Evolutionary conservation across 1,139 yeast species (phyloP).

Genomic region (Candida pseudoviswanathii): DNA sequence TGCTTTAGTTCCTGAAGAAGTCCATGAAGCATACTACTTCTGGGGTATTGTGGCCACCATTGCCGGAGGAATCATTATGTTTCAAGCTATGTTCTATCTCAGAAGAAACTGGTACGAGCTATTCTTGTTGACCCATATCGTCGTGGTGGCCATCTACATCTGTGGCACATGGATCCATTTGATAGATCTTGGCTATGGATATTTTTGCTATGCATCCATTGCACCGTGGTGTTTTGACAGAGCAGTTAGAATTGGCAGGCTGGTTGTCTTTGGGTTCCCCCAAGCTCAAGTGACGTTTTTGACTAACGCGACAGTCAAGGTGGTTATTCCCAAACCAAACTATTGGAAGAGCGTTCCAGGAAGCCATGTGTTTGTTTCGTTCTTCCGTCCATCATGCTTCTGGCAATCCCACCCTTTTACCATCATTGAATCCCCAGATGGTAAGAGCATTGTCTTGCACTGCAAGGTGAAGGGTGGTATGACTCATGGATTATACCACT

Average conservation of each 20-base stretch:
- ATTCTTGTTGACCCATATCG: conserved; percentile 60
- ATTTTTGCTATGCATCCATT: conserved; percentile 36
- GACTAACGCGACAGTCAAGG: conserved; percentile 47
- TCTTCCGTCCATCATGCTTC: conserved; percentile 43
- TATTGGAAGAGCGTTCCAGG: conserved; percentile 45
- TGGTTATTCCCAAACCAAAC: conserved; percentile 35
- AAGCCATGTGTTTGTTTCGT: conserved; percentile 42
- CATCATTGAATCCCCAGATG: conserved; percentile 38
- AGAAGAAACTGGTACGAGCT: conserved; percentile 64
- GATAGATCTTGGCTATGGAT: too few species aligned
- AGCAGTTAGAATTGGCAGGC: conserved; percentile 48
- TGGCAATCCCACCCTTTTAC: conserved; percentile 66
- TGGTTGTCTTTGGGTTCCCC: conserved; percentile 55
- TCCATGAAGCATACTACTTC: too few species aligned
- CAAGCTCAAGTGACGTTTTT: conserved; percentile 39
- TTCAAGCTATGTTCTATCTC: conserved; percentile 51
- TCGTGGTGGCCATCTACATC: conserved; percentile 57
- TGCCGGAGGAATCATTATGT: conserved; percentile 31
- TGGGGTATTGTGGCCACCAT: too few species aligned
- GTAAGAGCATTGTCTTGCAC: conserved; percentile 37
- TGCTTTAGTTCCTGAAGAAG: too few species aligned
- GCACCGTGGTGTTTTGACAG: conserved; percentile 71
- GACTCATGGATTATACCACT: conserved; percentile 43
- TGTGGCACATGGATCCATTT: conserved; percentile 62
- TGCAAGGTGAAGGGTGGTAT: conserved; percentile 48